phyloP scores from a whole-genome alignment of 176 grass and related monocot species.

The Hordeum marinum region DNA sequence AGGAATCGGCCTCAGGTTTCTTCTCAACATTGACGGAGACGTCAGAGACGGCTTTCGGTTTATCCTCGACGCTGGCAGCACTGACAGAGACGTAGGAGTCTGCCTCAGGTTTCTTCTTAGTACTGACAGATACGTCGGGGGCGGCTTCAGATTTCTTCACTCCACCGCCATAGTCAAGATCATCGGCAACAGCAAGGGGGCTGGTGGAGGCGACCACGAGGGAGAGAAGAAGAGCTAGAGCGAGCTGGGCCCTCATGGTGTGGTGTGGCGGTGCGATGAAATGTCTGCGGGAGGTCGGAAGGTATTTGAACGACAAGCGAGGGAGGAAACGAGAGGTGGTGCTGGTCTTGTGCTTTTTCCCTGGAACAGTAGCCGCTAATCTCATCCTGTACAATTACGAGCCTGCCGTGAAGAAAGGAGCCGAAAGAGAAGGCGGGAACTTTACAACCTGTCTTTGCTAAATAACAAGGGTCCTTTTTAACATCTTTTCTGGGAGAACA shows the following conservation, averaged over 20 bases:
- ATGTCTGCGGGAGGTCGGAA: not conserved
- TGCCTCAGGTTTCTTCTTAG: not conserved
- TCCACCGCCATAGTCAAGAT: not conserved
- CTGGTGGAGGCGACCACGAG: not conserved
- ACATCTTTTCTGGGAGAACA: not conserved
- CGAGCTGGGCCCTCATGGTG: slow-evolving; percentile 16
- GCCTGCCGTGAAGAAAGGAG: slow-evolving; percentile 6
- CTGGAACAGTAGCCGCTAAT: not conserved
- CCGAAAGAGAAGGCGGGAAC: not conserved
- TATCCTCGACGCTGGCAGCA: too few species aligned
- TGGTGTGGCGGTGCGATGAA: not conserved
- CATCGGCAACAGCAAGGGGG: not conserved
- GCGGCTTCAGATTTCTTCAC: not conserved
- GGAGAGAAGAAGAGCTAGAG: slow-evolving; percentile 15
- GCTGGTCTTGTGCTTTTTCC: not conserved
- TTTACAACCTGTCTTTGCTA: not conserved
- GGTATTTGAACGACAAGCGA: slow-evolving; percentile 17
- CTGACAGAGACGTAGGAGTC: not conserved
- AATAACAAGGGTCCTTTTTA: not conserved
- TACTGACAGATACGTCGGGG: not conserved
- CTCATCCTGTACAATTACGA: not conserved
- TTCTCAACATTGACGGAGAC: not conserved
- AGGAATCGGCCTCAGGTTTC: not conserved
- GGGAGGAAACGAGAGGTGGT: not conserved
- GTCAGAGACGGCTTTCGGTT: not conserved